Base-by-base conservation (phyloP, 805 yeast genomes). In the Pichia gijzeniarum region DNA sequence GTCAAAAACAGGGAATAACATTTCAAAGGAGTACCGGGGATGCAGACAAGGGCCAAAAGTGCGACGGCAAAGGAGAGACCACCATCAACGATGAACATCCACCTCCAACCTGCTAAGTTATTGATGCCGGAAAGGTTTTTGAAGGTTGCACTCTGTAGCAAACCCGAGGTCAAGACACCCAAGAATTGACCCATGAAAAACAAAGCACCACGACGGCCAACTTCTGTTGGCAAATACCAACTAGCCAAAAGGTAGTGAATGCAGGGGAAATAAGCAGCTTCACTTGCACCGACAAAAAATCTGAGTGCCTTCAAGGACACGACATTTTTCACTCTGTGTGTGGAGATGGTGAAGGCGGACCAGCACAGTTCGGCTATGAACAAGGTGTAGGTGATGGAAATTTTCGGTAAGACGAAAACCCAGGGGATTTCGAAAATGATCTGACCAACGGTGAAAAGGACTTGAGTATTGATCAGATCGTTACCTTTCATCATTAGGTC, bases 261-360 rank as follows among this genome's bases (percentile, higher is more conserved):
- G 17, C 77, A 79, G 5, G 88, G 84, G 64, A 77, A 71, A 54
- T 70, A 75, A n/a, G 82, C 78, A 3, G 85, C 78, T 59, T 86
- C 93, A 58, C 80, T 79, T 0, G 77, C 74, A 34, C 85, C 90
- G 47, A 83, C 70, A 35, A 84, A 70, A 54, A 84, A 84, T 42
- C 93, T 65, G 36, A 80, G 62, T 1, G 76, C 87, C 59, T 78
- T 74, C 33, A 85, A 63, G 31, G 76, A 77, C 2, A 67, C 62
- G 14, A 75, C 74, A 10, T 66, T 69, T 19, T 71, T 64, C 10
- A 77, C 79, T 51, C 69, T 70, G 55, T 71, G 79, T 37, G 76
- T 68, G 12, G 74, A 71, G 35, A 82, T 67, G 2, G 89, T 82
- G 47, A 82, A 71, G 44, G 82, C 64, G 1, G 86, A 75, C 90